These are phyloP conservation scores for Musa troglodytarum DNA, from an alignment of 176 grass and related monocot genomes.

Conservation along the genomic window DNA sequence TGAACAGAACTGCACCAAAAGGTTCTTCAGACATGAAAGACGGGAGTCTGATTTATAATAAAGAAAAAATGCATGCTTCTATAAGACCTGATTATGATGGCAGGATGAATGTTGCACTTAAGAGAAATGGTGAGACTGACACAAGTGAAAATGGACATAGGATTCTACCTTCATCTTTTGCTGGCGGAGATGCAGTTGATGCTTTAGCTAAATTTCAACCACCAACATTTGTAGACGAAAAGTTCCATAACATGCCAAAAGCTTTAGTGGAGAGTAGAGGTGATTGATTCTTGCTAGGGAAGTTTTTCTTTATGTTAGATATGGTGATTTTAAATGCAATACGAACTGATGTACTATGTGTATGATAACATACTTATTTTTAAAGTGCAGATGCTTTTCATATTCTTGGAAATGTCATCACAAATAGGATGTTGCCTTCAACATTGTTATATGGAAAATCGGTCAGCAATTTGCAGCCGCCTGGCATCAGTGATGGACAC, in stretches of 20 bases:
- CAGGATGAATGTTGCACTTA: background rate
- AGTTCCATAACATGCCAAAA: background rate
- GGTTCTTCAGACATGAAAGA: background rate
- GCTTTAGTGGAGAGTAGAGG: constrained; percentile 3
- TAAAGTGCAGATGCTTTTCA: background rate
- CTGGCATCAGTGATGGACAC: constrained; percentile 38
- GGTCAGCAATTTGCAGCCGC: constrained; percentile 21
- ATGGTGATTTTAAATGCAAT: background rate
- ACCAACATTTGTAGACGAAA: background rate
- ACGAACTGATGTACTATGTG: background rate
- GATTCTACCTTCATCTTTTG: background rate
- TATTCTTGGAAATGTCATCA: constrained; percentile 4
- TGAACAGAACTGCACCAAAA: constrained; percentile 17
- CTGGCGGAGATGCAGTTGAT: background rate
- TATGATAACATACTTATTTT: background rate
- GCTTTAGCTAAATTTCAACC: background rate
- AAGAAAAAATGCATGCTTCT: background rate
- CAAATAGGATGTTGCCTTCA: constrained; percentile 9
- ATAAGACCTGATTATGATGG: background rate
- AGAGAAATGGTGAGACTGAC: background rate
- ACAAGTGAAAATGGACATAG: background rate
- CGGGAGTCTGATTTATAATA: background rate
- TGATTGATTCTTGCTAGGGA: background rate
- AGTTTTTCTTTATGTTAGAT: background rate
- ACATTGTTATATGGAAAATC: constrained; percentile 17